These are phyloP conservation scores for Juglanconis sp. DNA, from an alignment of 2,329 filamentous ascomycete species.

Conservation along the genomic window DNA sequence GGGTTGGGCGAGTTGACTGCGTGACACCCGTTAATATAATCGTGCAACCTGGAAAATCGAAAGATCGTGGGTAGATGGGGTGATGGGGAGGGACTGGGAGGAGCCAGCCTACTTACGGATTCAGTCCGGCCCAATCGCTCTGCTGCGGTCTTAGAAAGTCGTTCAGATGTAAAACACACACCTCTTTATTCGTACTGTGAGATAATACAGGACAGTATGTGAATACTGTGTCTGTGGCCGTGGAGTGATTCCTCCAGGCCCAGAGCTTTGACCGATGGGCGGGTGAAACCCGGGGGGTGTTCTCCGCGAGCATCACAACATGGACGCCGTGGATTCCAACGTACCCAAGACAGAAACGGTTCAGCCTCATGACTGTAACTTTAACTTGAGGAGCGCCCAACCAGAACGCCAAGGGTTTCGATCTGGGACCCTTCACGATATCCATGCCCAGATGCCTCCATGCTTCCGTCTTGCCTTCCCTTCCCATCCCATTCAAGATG, in stretches of 20 bases:
- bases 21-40: constrained; percentile 16
- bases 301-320: not conserved
- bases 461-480: constrained; percentile 6
- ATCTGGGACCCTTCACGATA: not conserved
- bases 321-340: not conserved
- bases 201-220: not conserved
- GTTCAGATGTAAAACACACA: not conserved
- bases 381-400: not conserved
- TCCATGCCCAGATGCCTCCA: not conserved
- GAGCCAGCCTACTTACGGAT: not conserved
- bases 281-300: not conserved
- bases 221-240: constrained; percentile 1
- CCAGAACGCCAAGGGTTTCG: not conserved
- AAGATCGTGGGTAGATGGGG: constrained; percentile 1
- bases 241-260: not conserved
- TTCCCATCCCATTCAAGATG: constrained; percentile 12
- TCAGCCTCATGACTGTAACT: not conserved
- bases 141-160: not conserved
- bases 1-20: constrained; percentile 15
- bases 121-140: not conserved
- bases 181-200: not conserved
- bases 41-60: constrained; percentile 8
- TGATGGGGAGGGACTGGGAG: not conserved
- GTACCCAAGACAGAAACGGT: not conserved
- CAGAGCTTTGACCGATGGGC: not conserved